A percentile compares a stretch with the other conserved stretches of the same genome.
These are phyloP conservation scores for Amauroascus niger DNA, from an alignment of 2,329 filamentous ascomycete species.

Conservation along the genomic window DNA sequence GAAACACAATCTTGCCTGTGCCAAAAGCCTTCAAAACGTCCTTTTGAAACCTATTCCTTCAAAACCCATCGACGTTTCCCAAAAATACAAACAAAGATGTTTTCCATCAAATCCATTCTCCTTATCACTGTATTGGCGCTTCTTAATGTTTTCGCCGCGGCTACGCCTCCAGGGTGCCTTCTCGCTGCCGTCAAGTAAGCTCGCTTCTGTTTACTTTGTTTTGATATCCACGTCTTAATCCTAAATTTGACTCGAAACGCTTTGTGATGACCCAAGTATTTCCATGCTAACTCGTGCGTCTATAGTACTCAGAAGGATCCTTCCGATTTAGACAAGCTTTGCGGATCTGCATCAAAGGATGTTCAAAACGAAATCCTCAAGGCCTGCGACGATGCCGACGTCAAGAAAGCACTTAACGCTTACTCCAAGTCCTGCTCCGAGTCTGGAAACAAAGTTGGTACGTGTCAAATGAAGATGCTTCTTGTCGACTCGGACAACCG, in stretches of 20 bases:
- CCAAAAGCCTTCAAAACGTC: too few relatives aligned
- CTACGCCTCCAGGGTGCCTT: constrained; percentile 43
- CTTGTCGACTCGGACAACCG: background rate
- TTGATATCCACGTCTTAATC: background rate
- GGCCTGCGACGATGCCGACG: constrained; percentile 27
- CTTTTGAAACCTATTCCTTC: background rate
- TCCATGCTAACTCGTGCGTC: constrained; percentile 14
- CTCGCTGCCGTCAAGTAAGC: constrained; percentile 43
- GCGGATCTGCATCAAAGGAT: constrained; percentile 28
- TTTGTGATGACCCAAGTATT: background rate
- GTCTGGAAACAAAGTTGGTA: constrained; percentile 36
- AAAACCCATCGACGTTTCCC: background rate
- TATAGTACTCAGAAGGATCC: constrained; percentile 30
- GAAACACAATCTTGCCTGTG: constrained; percentile 9
- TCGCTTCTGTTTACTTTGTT: background rate
- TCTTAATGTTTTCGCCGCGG: constrained; percentile 34
- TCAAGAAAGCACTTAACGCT: constrained; percentile 30
- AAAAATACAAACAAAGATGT: constrained; percentile 29
- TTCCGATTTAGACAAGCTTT: constrained; percentile 32
- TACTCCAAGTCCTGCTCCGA: constrained; percentile 33
- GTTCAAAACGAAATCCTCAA: constrained; percentile 31
- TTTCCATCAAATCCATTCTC: constrained; percentile 37
- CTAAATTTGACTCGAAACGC: background rate
- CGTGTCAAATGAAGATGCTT: constrained; percentile 16
- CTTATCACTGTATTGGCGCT: constrained; percentile 39